Evolutionary conservation across 2,329 filamentous ascomycete genomes (phyloP).

Genomic region (Colletotrichum orbiculare): DNA sequence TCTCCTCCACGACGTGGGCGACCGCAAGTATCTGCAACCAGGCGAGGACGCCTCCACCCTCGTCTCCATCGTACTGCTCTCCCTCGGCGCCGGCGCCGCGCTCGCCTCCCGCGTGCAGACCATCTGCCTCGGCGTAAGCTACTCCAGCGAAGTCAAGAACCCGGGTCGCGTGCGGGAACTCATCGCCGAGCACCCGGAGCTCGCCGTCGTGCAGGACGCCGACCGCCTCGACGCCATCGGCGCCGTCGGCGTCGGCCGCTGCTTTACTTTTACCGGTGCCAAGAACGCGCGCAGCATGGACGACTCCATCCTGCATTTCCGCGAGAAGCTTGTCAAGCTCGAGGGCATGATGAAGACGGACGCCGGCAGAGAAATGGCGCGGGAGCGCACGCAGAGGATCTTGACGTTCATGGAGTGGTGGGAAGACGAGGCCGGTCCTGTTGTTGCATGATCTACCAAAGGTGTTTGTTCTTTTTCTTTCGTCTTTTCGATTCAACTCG

Average conservation of each 20-base stretch:
- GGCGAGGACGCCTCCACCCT: constrained; percentile 67
- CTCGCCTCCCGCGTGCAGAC: constrained; percentile 76
- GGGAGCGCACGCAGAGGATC: constrained; percentile 64
- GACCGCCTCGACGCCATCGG: constrained; percentile 93
- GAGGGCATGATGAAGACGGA: constrained; percentile 73
- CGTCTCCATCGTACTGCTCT: constrained; percentile 65
- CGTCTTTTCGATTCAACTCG: constrained; percentile 33
- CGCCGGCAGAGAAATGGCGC: constrained; percentile 63
- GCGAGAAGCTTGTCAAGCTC: constrained; percentile 77
- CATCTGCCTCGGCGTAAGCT: constrained; percentile 82
- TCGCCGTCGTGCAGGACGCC: constrained; percentile 90
- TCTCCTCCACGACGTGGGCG: constrained; percentile 88
- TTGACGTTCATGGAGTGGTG: constrained; percentile 67
- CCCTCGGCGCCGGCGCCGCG: constrained; percentile 63
- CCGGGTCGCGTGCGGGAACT: constrained; percentile 69
- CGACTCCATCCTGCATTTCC: constrained; percentile 79
- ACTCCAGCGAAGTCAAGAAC: constrained; percentile 77
- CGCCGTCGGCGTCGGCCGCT: constrained; percentile 83
- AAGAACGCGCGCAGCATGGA: constrained; percentile 65
- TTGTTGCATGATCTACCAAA: constrained; percentile 9
- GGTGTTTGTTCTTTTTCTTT: neutral
- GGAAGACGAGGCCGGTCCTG: constrained; percentile 57
- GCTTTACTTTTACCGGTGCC: constrained; percentile 81
- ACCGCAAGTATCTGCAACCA: constrained; percentile 79
- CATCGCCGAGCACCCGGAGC: constrained; percentile 75